Base-by-base conservation (phyloP, 495 filamentous ascomycete genomes). In the Penicillium longicatenatum region DNA sequence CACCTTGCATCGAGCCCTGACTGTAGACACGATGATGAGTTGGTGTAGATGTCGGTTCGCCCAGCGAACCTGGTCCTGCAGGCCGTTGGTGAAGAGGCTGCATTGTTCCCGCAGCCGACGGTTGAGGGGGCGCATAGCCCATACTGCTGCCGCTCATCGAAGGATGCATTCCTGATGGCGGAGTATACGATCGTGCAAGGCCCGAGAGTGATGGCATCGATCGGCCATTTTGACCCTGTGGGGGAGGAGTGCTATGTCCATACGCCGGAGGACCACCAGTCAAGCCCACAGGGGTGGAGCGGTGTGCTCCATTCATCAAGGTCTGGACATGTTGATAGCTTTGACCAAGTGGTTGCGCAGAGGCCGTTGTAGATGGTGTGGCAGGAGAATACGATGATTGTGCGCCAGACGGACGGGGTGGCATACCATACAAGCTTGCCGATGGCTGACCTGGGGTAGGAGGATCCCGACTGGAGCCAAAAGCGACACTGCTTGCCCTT, bases 11-110 rank as follows among this genome's bases (percentile, higher is more conserved):
- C 6, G 72, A 72, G 10, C 75, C 69, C 54, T 78, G 75, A 41
- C 76, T 79, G 58, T 77, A 78, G 16, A 73, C 75, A 6, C 75
- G 70, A 57, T 79, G 73, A 54, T 79, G 76, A 6, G 61, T 64
- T 0, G 70, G 60, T 6, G 62, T 55, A 21, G 66, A 62, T 4
- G 61, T 49, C 43, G 62, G 53, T 4, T 71, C 71, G 17, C 52
- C 58, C 31, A 69, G 57, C 29, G 64, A 54, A 12, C 70, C 72
- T 14, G 70, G 59, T 20, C 63, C 69, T 2, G 68, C 54, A 21
- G 69, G 69, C 24, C 75, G 71, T 54, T 69, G 65, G 37, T 75
- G 74, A 24, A 73, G 63, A 35, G 65, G 56, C 41, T 70, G 74
- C 29, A 73, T 64, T 0, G 69, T 51, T 35, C 72, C 69, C 43